Evolutionary conservation across 164 flowering plant species (phyloP).

Genomic region (Umbilicus rupestris): DNA sequence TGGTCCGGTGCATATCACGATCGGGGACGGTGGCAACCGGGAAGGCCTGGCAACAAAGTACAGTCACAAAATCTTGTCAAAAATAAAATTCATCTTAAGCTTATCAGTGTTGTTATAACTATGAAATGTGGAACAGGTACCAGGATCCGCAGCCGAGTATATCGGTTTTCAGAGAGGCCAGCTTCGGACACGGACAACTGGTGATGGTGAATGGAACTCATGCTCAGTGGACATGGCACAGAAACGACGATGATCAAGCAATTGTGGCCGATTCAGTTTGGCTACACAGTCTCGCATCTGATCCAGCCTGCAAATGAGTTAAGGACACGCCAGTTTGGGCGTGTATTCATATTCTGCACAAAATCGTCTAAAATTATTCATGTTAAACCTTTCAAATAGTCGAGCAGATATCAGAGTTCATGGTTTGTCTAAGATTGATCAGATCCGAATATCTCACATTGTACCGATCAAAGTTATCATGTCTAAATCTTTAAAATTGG

Average conservation of each 20-base stretch:
- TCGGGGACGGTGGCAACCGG: constrained; percentile 71
- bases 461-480: too few relatives aligned
- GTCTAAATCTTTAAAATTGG: too few relatives aligned
- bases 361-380: too few relatives aligned
- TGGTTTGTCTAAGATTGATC: too few relatives aligned
- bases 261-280: constrained; percentile 39
- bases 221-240: constrained; percentile 68
- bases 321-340: too few relatives aligned
- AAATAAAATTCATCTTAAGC: background rate
- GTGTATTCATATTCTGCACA: too few relatives aligned
- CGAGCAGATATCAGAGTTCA: too few relatives aligned
- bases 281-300: constrained; percentile 38
- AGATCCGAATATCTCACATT: too few relatives aligned
- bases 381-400: too few relatives aligned
- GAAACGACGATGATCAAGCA: constrained; percentile 42
- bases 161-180: constrained; percentile 70
- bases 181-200: constrained; percentile 71
- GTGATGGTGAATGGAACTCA: constrained; percentile 50
- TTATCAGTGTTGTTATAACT: background rate
- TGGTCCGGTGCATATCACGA: constrained; percentile 50
- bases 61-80: background rate
- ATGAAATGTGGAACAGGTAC: constrained; percentile 25
- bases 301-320: constrained; percentile 22
- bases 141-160: constrained; percentile 37
- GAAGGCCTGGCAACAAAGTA: constrained; percentile 59